Conservation (phyloP, 1,284 basidiomycete genomes). For the Ustilago curta region DNA sequence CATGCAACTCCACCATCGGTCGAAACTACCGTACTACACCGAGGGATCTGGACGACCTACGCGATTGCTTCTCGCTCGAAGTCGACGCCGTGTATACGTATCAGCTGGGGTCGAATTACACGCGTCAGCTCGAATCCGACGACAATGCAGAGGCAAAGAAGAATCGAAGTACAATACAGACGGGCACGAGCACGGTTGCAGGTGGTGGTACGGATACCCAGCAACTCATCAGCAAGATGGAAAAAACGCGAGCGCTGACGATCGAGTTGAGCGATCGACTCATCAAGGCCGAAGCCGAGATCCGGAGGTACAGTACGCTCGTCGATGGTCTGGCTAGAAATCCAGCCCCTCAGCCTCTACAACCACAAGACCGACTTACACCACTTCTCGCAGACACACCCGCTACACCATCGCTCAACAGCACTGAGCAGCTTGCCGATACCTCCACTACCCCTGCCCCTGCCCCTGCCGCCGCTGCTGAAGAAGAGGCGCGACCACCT, state of each 20-base stretch:
- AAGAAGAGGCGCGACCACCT: not conserved
- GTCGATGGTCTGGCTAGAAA: constrained; percentile 17
- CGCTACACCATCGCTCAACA: not conserved
- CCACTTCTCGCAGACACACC: not conserved
- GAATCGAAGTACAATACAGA: constrained; percentile 1
- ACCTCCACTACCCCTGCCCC: not conserved
- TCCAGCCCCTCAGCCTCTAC: not conserved
- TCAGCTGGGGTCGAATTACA: constrained; percentile 32
- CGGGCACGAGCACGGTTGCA: not conserved
- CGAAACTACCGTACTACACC: constrained; percentile 54
- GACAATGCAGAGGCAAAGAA: not conserved
- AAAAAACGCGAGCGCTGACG: constrained; percentile 36
- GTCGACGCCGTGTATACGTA: constrained; percentile 40
- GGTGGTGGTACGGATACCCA: constrained; percentile 5
- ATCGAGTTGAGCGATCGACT: constrained; percentile 42
- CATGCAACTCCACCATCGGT: constrained; percentile 37
- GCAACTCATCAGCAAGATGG: constrained; percentile 28
- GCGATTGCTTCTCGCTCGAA: constrained; percentile 46
- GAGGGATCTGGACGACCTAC: constrained; percentile 37
- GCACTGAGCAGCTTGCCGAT: constrained; percentile 8
- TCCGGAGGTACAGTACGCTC: constrained; percentile 20
- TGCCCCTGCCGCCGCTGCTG: not conserved
- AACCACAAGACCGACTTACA: not conserved
- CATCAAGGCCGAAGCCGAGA: constrained; percentile 40
- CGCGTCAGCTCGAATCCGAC: constrained; percentile 16